These are phyloP conservation scores for Colletotrichum cuscutae DNA, from an alignment of 2,329 filamentous ascomycete genomes.

Conservation along the genomic window DNA sequence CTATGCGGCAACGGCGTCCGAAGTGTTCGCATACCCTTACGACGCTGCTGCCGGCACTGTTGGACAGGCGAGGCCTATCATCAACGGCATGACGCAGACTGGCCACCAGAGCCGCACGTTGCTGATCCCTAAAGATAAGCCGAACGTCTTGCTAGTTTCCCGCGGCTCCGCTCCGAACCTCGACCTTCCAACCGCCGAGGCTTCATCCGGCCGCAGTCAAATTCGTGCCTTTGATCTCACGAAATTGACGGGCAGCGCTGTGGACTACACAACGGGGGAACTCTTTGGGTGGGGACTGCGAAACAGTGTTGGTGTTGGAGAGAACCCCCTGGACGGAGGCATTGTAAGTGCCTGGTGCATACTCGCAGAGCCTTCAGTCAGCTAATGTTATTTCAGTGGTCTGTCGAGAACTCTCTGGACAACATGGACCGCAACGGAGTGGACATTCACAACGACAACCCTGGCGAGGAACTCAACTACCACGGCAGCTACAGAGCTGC, in stretches of 20 bases:
- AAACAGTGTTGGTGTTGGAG: slow-evolving; percentile 76
- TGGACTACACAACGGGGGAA: slow-evolving; percentile 60
- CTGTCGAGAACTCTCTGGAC: slow-evolving; percentile 78
- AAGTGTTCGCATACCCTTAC: slow-evolving; percentile 74
- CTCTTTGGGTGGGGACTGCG: slow-evolving; percentile 75
- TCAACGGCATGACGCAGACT: slow-evolving; percentile 53
- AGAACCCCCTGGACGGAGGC: slow-evolving; percentile 64
- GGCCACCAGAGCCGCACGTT: slow-evolving; percentile 74
- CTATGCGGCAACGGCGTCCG: slow-evolving; percentile 66
- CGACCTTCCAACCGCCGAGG: slow-evolving; percentile 62
- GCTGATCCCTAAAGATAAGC: slow-evolving; percentile 64
- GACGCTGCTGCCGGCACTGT: slow-evolving; percentile 62
- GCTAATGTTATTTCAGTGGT: slow-evolving; percentile 46
- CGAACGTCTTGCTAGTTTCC: slow-evolving; percentile 71
- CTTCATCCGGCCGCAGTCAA: slow-evolving; percentile 69
- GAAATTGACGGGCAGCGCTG: slow-evolving; percentile 43
- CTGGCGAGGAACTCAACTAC: slow-evolving; percentile 80
- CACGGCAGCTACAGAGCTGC: slow-evolving; percentile 64
- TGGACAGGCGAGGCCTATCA: slow-evolving; percentile 63
- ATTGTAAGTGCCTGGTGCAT: slow-evolving; percentile 42
- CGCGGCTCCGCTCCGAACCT: slow-evolving; percentile 73
- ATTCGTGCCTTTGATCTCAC: slow-evolving; percentile 67
- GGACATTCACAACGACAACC: slow-evolving; percentile 75
- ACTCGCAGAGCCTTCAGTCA: background rate
- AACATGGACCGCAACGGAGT: slow-evolving; percentile 65